These are phyloP conservation scores for Wickerhamiella qilinensis DNA, from an alignment of 805 yeast species.

Conservation along the genomic window DNA sequence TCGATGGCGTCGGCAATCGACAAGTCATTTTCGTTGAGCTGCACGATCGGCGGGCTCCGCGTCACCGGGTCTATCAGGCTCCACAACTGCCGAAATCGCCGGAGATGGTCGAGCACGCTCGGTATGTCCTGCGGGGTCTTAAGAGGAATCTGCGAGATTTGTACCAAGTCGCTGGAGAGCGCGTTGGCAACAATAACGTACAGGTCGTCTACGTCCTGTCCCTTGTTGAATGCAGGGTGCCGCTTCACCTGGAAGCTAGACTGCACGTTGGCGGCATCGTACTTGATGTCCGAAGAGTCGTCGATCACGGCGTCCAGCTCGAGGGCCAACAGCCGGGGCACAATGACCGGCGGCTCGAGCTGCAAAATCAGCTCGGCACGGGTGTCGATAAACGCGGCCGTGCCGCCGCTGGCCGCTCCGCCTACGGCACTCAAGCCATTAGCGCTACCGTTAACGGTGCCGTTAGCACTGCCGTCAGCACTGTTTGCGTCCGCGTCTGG, in stretches of 20 bases:
- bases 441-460: too few species aligned
- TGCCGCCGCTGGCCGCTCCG: too few species aligned
- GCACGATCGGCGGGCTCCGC: constrained; percentile 7
- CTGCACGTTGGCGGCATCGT: constrained; percentile 7
- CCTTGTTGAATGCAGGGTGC: constrained; percentile 11
- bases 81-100: constrained; percentile 9
- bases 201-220: constrained; percentile 7
- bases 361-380: constrained; percentile 19
- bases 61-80: constrained; percentile 9
- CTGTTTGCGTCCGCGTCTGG: constrained; percentile 5
- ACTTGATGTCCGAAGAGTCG: constrained; percentile 2
- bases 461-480: constrained; percentile 7
- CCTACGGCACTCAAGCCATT: too few species aligned
- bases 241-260: constrained; percentile 6
- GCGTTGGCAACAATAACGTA: constrained; percentile 15
- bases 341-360: constrained; percentile 22
- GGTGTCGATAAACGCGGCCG: constrained; percentile 13
- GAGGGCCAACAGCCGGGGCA: constrained; percentile 11
- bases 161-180: constrained; percentile 16
- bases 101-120: constrained; percentile 10
- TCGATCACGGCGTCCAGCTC: constrained; percentile 7
- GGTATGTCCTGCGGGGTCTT: constrained; percentile 18
- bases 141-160: constrained; percentile 17
- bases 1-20: constrained; percentile 16
- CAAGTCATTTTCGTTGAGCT: constrained; percentile 10